phyloP scores from a whole-genome alignment of 2,329 filamentous ascomycete genomes.

The Sclerotinia minor region DNA sequence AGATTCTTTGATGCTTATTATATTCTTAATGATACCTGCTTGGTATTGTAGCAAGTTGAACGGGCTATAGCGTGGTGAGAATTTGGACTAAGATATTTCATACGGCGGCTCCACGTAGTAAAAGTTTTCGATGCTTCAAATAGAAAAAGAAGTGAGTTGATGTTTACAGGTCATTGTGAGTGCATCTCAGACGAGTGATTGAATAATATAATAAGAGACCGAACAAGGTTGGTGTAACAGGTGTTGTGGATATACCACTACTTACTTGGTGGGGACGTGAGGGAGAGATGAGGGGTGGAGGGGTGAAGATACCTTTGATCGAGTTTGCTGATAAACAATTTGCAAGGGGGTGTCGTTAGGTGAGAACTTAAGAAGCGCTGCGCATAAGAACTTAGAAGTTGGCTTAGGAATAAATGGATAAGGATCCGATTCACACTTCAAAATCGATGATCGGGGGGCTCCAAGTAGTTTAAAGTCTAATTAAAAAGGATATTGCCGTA shows the following conservation, averaged over 20 bases:
- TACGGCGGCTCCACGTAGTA: conserved; percentile 18
- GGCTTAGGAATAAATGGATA: conserved; percentile 3
- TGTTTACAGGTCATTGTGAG: conserved; percentile 40
- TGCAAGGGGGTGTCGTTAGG: neutral
- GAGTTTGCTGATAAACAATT: conserved; percentile 5
- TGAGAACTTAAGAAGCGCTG: neutral
- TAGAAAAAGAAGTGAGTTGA: conserved; percentile 39
- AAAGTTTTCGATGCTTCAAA: conserved; percentile 32
- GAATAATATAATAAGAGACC: conserved; percentile 11
- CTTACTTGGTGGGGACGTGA: conserved; percentile 1
- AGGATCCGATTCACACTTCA: conserved; percentile 7
- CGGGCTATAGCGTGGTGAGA: conserved; percentile 6
- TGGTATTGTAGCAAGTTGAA: neutral
- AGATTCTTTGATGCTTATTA: conserved; percentile 1
- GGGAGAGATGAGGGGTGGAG: conserved; percentile 14
- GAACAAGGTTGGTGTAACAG: conserved; percentile 33
- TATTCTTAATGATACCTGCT: neutral
- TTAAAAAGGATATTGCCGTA: conserved; percentile 9
- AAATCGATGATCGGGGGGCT: conserved; percentile 9
- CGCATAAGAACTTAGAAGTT: neutral
- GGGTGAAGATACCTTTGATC: conserved; percentile 13
- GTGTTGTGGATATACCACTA: conserved; percentile 31
- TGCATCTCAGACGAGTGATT: conserved; percentile 27
- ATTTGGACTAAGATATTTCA: neutral
- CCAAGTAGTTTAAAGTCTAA: neutral